Conservation (phyloP, 169 alveolate species). For the Cryptosporidium baileyi region DNA sequence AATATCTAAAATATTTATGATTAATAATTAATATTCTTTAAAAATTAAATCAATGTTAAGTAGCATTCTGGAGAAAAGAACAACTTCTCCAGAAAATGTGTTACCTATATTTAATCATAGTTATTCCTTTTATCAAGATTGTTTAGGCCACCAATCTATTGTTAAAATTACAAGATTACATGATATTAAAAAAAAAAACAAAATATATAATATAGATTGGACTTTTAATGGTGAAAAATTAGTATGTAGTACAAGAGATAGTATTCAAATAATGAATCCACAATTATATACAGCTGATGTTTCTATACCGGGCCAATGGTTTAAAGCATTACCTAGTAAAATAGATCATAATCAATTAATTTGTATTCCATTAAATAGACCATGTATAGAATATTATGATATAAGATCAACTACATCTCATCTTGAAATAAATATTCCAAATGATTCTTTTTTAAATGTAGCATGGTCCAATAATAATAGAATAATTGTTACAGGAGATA, state of each 20-base stretch:
- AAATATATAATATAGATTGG: conserved; percentile 39
- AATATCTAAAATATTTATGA: neutral
- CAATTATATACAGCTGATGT: neutral
- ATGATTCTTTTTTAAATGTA: conserved; percentile 30
- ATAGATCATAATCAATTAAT: conserved; percentile 2
- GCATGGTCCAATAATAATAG: conserved; percentile 56
- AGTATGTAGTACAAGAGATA: conserved; percentile 9
- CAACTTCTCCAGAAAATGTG: conserved; percentile 42
- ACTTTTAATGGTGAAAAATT: conserved; percentile 23
- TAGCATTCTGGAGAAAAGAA: neutral
- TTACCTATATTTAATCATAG: conserved; percentile 5
- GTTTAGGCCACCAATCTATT: conserved; percentile 23
- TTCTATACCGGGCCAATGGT: conserved; percentile 39
- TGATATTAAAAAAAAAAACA: conserved; percentile 19
- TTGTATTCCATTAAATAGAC: conserved; percentile 30
- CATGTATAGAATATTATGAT: conserved; percentile 42
- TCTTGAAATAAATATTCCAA: conserved; percentile 16
- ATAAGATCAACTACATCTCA: conserved; percentile 8
- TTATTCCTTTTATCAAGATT: neutral
- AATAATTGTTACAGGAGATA: conserved; percentile 46
- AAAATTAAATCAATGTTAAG: neutral
- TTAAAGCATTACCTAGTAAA: conserved; percentile 28
- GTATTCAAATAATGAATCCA: conserved; percentile 30
- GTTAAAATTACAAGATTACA: conserved; percentile 44
- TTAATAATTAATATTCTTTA: no score